Evolutionary conservation across 768 basidiomycete genomes (phyloP).

Genomic region (Exsudoporus frostii): DNA sequence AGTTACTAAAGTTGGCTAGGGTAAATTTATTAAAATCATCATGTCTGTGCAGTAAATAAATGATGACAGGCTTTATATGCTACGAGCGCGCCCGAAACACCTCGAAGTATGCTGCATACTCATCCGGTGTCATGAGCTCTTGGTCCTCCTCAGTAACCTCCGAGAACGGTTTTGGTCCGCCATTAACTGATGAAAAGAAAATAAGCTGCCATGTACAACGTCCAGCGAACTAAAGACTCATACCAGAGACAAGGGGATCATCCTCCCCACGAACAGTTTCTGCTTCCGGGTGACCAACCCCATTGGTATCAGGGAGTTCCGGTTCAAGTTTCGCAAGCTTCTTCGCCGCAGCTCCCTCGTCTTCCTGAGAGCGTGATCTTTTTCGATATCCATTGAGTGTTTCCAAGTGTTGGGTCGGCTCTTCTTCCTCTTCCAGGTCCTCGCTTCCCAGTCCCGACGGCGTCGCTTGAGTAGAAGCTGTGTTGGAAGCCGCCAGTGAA

Average conservation of each 20-base stretch:
- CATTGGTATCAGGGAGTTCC: slow-evolving; percentile 24
- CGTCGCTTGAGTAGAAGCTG: slow-evolving; percentile 57
- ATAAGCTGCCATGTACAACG: background rate
- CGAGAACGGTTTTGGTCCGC: slow-evolving; percentile 67
- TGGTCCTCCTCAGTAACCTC: slow-evolving; percentile 90
- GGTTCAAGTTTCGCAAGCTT: slow-evolving; percentile 44
- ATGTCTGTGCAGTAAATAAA: slow-evolving; percentile 12
- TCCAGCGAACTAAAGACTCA: slow-evolving; percentile 18
- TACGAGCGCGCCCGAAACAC: slow-evolving; percentile 50
- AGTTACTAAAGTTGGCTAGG: slow-evolving; percentile 11
- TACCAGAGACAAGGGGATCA: slow-evolving; percentile 71
- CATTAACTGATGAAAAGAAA: slow-evolving; percentile 55
- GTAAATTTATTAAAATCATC: slow-evolving; percentile 15
- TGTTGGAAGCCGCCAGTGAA: slow-evolving; percentile 61
- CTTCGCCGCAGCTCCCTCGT: slow-evolving; percentile 40
- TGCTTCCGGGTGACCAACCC: background rate
- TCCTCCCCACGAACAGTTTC: slow-evolving; percentile 28
- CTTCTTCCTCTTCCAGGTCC: slow-evolving; percentile 69
- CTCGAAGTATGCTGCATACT: slow-evolving; percentile 81
- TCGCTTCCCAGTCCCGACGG: slow-evolving; percentile 54
- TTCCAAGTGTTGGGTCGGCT: slow-evolving; percentile 63
- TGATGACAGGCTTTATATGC: background rate
- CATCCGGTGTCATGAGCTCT: slow-evolving; percentile 90
- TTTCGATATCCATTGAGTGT: slow-evolving; percentile 72
- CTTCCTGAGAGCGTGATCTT: slow-evolving; percentile 65